A percentile compares a stretch with the other conserved stretches of the same genome.
phyloP scores from a whole-genome alignment of 371 early-diverging fungal species.

The Paraphysoderma sedebokerense region DNA sequence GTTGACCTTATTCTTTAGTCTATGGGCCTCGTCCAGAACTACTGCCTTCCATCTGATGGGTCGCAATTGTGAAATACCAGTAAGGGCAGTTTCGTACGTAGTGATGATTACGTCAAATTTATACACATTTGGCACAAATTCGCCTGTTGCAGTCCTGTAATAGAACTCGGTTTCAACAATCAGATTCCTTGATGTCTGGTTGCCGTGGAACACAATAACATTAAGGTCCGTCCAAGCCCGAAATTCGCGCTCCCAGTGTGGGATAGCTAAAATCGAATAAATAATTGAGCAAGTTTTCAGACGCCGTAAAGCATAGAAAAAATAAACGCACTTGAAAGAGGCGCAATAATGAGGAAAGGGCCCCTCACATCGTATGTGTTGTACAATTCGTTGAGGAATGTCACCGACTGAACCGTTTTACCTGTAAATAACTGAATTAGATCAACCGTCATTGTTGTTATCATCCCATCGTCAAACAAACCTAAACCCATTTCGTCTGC shows the following conservation, averaged over 20 bases:
- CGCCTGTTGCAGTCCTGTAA: conserved; percentile 32
- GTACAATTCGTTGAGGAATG: conserved; percentile 41
- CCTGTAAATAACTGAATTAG: conserved; percentile 4
- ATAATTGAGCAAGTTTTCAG: not conserved
- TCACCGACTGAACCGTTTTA: conserved; percentile 76
- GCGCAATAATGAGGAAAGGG: conserved; percentile 91
- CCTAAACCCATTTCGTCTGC: conserved; percentile 45
- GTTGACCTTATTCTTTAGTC: conserved; percentile 85
- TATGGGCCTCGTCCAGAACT: conserved; percentile 91
- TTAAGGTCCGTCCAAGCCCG: conserved; percentile 57
- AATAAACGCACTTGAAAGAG: conserved; percentile 47
- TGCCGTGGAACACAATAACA: conserved; percentile 54
- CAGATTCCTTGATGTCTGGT: conserved; percentile 28
- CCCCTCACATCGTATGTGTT: conserved; percentile 37
- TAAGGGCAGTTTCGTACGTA: conserved; percentile 70
- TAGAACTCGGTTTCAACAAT: conserved; percentile 54
- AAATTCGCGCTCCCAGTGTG: conserved; percentile 61
- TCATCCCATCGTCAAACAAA: conserved; percentile 12
- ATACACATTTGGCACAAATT: conserved; percentile 26
- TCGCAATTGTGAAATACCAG: conserved; percentile 46
- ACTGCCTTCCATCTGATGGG: conserved; percentile 77
- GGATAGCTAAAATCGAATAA: conserved; percentile 17
- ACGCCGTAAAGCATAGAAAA: no score
- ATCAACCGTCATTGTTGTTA: not conserved
- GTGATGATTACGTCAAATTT: conserved; percentile 76